These are phyloP conservation scores for Trametes villosa DNA, from an alignment of 768 basidiomycete species.

Conservation along the genomic window DNA sequence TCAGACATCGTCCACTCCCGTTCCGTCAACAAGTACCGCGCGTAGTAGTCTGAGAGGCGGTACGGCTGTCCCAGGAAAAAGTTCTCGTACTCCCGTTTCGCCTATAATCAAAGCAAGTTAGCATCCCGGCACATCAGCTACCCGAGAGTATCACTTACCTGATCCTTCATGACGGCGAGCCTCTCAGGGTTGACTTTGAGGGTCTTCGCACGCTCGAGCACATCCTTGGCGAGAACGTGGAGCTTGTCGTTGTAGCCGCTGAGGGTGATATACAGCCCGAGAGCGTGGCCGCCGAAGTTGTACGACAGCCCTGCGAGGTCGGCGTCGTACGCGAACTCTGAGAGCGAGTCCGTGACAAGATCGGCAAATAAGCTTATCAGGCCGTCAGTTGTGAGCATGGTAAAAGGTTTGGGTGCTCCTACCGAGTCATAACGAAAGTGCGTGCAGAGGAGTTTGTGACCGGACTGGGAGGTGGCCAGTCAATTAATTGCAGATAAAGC, in stretches of 20 bases:
- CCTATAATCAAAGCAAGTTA: constrained; percentile 42
- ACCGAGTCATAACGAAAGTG: constrained; percentile 76
- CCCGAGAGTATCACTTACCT: constrained; percentile 47
- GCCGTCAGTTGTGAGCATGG: background rate
- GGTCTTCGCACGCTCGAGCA: constrained; percentile 69
- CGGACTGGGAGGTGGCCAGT: constrained; percentile 49
- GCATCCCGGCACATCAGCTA: background rate
- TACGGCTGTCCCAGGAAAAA: constrained; percentile 87
- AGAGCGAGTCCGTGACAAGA: constrained; percentile 85
- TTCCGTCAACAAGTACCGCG: constrained; percentile 70
- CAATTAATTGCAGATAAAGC: background rate
- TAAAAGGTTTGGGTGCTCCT: constrained; percentile 16
- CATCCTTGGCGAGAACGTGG: constrained; percentile 67
- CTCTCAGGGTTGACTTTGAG: constrained; percentile 71
- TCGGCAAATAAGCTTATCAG: constrained; percentile 71
- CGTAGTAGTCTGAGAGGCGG: constrained; percentile 76
- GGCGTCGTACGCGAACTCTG: constrained; percentile 92
- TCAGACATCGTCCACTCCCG: constrained; percentile 79
- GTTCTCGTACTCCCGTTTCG: constrained; percentile 81
- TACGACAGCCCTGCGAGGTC: constrained; percentile 88
- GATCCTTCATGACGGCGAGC: constrained; percentile 82
- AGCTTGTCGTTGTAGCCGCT: constrained; percentile 94
- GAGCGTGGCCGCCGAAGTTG: constrained; percentile 60
- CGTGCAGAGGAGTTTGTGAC: constrained; percentile 65
- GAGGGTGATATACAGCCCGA: constrained; percentile 69